A percentile compares a stretch with the other conserved stretches of the same genome.
phyloP scores from a whole-genome alignment of 2,329 filamentous ascomycete genomes.

The Fusarium sp. region DNA sequence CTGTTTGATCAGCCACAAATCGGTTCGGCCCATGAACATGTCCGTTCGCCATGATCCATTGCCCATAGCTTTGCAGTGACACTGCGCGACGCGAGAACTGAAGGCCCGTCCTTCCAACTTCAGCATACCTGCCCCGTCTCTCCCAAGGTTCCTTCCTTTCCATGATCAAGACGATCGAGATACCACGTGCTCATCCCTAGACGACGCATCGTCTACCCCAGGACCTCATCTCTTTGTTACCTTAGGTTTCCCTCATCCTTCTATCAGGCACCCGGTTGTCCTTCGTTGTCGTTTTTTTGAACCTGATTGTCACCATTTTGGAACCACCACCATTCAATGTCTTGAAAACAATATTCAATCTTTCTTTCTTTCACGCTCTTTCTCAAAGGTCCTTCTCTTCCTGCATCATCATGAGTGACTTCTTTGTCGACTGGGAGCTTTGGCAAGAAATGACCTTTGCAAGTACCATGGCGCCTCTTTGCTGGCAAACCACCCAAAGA shows the following conservation, averaged over 20 bases:
- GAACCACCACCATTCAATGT: conserved; percentile 6
- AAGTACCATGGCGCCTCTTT: conserved; percentile 53
- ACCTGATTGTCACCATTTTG: conserved; percentile 38
- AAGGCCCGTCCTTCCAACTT: conserved; percentile 11
- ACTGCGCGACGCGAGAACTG: conserved; percentile 4
- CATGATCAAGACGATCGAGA: not conserved
- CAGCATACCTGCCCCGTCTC: not conserved
- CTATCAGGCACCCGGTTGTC: conserved; percentile 5
- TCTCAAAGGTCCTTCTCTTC: conserved; percentile 5
- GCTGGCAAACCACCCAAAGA: too few relatives aligned
- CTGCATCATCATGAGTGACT: conserved; percentile 53
- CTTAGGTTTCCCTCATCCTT: conserved; percentile 2
- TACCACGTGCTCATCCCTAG: conserved; percentile 7
- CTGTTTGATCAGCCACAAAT: not conserved
- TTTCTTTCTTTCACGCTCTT: not conserved
- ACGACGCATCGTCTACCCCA: not conserved
- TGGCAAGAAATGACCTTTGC: conserved; percentile 95
- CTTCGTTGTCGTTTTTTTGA: conserved; percentile 34
- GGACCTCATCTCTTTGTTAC: not conserved
- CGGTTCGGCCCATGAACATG: not conserved
- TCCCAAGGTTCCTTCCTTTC: not conserved
- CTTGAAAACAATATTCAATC: conserved; percentile 24
- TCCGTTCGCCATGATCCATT: not conserved
- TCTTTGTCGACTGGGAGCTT: conserved; percentile 79
- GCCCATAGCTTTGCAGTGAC: conserved; percentile 8